Base-by-base conservation (phyloP, 2,329 filamentous ascomycete species). In the Ramichloridium luteum region DNA sequence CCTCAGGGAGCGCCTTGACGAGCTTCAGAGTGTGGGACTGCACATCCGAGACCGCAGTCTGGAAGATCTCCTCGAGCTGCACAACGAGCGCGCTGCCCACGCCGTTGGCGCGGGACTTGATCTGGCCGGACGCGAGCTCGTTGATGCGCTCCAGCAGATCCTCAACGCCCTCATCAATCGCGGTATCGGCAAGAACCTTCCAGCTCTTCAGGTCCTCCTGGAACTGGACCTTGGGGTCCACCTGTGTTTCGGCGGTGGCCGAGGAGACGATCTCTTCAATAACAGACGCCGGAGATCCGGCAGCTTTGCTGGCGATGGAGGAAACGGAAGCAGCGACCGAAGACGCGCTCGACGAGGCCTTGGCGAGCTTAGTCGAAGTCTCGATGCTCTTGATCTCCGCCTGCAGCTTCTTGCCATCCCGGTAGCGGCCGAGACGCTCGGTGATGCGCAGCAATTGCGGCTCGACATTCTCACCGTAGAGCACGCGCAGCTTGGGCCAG, bases 361-460 rank as follows among this genome's bases (percentile, higher is more conserved):
- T 39, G n/a, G 41, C 41, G n/a, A 43, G 26, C n/a, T 38, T 43
- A 12, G 45, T 50, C 5, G 44, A 47, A 23, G 34, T 44, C 55
- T 73, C 68, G 31, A 65, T 55, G 26, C 72, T 66, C 28, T 74
- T 67, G 25, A 72, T 59, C 12, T 64, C 68, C 20, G 71, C 67
- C 43, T 75, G 67, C 13, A 79, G 46, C 44, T 72, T 75, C 51
- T 72, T 73, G 13, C 72, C 72, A 46, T 71, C 68, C 42, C 67
- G 76, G 57, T 85, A 82, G 28, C 80, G 68, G 25, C 85, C 86
- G 8, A 98, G 70, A 27, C 86, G 77, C 60, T 94, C 80, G 9
- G 83, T 82, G 48, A 98, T 96, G 48, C 85, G 83, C 35, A 88
- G 72, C 10, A 98, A 68, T 57, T 98, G 92, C 10, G 92, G 92